Evolutionary conservation across 805 yeast species (phyloP).

Genomic region (Candida taoyuanica): DNA sequence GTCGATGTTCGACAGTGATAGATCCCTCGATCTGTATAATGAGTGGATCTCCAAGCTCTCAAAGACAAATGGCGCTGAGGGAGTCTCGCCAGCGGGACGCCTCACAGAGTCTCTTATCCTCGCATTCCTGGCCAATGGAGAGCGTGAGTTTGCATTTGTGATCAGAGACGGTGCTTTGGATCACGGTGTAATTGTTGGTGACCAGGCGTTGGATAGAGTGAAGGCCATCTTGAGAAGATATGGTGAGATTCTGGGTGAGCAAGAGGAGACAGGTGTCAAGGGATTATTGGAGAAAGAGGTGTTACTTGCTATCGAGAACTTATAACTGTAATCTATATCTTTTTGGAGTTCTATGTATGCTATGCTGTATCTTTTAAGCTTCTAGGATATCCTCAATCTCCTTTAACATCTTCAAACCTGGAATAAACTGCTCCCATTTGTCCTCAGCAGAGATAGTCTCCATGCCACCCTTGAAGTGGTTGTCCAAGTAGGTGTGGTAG

Average conservation of each 20-base stretch:
- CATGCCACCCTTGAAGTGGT: conserved; percentile 26
- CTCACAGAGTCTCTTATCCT: conserved; percentile 45
- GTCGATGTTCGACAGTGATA: conserved; percentile 35
- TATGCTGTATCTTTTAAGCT: conserved; percentile 1
- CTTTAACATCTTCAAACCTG: conserved; percentile 17
- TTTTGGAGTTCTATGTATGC: neutral
- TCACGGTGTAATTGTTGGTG: conserved; percentile 35
- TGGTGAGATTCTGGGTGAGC: conserved; percentile 46
- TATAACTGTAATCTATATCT: conserved; percentile 4
- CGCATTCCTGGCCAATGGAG: conserved; percentile 39
- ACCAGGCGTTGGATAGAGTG: conserved; percentile 36
- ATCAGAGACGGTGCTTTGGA: conserved; percentile 43
- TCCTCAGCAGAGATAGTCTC: conserved; percentile 10
- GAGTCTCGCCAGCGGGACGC: conserved; percentile 38
- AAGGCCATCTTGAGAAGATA: conserved; percentile 42
- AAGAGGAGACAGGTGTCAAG: conserved; percentile 28
- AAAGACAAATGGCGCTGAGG: conserved; percentile 28
- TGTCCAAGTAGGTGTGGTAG: conserved; percentile 43
- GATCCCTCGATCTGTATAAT: conserved; percentile 42
- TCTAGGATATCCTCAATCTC: conserved; percentile 13
- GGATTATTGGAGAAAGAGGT: conserved; percentile 15
- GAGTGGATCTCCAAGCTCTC: conserved; percentile 38
- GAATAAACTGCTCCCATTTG: conserved; percentile 13
- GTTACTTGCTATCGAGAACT: conserved; percentile 13
- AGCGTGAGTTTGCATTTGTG: conserved; percentile 51